Conservation (phyloP, 164 flowering plant species). For the Aristolochia californica region DNA sequence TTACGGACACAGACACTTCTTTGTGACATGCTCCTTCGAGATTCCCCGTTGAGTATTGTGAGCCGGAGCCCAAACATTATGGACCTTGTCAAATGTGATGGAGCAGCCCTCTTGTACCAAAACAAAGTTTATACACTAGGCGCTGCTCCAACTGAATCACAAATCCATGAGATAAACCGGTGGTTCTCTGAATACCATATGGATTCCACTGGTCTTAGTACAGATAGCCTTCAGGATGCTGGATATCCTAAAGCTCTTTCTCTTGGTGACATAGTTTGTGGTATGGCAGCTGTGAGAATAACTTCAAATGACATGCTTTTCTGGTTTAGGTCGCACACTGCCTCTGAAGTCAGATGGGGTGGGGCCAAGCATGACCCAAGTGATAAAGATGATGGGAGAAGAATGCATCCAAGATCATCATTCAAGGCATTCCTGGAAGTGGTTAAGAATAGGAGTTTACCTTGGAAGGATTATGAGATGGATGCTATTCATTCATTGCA, state of each 20-base stretch:
- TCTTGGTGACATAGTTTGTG: constrained; percentile 71
- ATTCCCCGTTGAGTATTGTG: constrained; percentile 86
- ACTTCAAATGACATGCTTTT: constrained; percentile 68
- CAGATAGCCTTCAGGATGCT: constrained; percentile 85
- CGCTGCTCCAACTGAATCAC: constrained; percentile 51
- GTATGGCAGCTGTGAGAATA: constrained; percentile 91
- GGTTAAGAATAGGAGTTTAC: constrained; percentile 69
- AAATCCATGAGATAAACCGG: constrained; percentile 44
- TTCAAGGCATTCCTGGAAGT: constrained; percentile 96
- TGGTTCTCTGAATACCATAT: constrained; percentile 68
- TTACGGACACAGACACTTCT: constrained; percentile 81
- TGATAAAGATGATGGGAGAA: constrained; percentile 75
- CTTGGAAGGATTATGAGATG: constrained; percentile 97
- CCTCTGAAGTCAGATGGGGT: constrained; percentile 84
- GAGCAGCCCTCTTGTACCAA: constrained; percentile 75
- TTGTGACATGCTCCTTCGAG: constrained; percentile 91
- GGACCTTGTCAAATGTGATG: constrained; percentile 94
- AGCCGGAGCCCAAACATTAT: constrained; percentile 77
- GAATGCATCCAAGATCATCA: constrained; percentile 94
- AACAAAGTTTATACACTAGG: constrained; percentile 61
- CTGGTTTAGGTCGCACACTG: constrained; percentile 88
- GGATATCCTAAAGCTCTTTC: constrained; percentile 74
- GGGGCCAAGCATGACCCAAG: constrained; percentile 88
- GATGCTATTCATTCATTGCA: constrained; percentile 97
- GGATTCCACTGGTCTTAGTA: constrained; percentile 92